phyloP scores from a whole-genome alignment of 495 filamentous ascomycete genomes.

The Podospora sp. region DNA sequence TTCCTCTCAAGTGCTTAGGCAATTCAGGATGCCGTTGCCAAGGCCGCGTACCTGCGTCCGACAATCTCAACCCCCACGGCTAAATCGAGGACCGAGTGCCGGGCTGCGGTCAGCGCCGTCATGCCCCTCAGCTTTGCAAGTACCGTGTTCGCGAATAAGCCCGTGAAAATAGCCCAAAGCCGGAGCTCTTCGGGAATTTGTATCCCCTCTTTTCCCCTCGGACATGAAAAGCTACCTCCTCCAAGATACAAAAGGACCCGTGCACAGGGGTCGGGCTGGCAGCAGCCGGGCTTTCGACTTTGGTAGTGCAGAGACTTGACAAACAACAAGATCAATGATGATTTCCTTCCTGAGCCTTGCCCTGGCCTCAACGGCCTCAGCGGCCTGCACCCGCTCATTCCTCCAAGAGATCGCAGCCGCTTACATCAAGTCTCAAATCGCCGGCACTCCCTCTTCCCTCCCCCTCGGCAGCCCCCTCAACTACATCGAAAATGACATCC shows the following conservation, averaged over 20 bases:
- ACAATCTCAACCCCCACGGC: conserved; percentile 1
- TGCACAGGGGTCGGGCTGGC: too few species aligned
- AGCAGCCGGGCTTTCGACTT: too few species aligned
- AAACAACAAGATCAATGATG: neutral
- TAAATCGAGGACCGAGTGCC: conserved; percentile 1
- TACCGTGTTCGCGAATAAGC: conserved; percentile 5
- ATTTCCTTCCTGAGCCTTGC: conserved; percentile 7
- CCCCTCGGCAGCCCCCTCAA: conserved; percentile 29
- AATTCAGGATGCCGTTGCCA: neutral
- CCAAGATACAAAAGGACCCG: conserved; percentile 21
- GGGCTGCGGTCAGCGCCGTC: neutral
- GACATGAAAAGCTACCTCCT: too few species aligned
- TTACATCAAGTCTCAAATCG: conserved; percentile 28
- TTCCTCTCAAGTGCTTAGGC: neutral
- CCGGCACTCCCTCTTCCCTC: conserved; percentile 24
- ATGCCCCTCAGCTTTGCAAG: neutral
- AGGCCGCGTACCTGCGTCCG: conserved; percentile 9
- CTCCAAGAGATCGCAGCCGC: conserved; percentile 25
- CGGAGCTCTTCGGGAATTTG: neutral
- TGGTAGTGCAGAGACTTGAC: too few species aligned
- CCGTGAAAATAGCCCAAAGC: conserved; percentile 7
- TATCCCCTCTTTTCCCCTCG: conserved; percentile 18
- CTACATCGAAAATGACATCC: conserved; percentile 40
- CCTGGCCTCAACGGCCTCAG: conserved; percentile 16
- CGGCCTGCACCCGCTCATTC: conserved; percentile 28